Percentiles rank a stretch among this genome's conserved stretches.
Evolutionary conservation across 768 basidiomycete genomes (phyloP).

Genomic region (Leccinum broughii): DNA sequence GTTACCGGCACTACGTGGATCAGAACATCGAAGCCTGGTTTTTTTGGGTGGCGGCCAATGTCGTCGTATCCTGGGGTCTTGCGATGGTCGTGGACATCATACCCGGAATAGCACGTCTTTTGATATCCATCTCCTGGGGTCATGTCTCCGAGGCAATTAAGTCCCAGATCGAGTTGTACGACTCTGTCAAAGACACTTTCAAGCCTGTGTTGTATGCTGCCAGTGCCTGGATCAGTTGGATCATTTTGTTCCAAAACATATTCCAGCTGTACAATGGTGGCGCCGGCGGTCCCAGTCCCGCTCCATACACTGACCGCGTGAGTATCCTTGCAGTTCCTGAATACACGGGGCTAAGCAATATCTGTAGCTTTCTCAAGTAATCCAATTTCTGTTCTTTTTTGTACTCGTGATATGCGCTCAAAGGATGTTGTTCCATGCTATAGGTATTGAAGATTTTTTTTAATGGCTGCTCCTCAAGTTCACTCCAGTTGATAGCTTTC

Average conservation of each 20-base stretch:
- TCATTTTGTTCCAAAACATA: slow-evolving; percentile 69
- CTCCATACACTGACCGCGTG: slow-evolving; percentile 61
- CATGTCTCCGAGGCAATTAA: slow-evolving; percentile 73
- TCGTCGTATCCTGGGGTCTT: slow-evolving; percentile 77
- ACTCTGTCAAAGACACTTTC: slow-evolving; percentile 64
- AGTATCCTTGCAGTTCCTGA: slow-evolving; percentile 13
- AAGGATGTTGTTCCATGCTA: slow-evolving; percentile 67
- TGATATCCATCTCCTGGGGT: slow-evolving; percentile 67
- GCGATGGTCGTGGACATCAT: slow-evolving; percentile 71
- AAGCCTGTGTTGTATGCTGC: slow-evolving; percentile 76
- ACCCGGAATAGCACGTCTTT: slow-evolving; percentile 51
- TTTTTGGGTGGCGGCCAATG: slow-evolving; percentile 79
- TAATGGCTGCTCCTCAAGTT: background rate
- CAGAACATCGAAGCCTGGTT: slow-evolving; percentile 76
- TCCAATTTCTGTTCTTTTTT: slow-evolving; percentile 79
- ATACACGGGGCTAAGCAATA: slow-evolving; percentile 1
- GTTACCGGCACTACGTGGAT: slow-evolving; percentile 57
- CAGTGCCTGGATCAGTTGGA: slow-evolving; percentile 72
- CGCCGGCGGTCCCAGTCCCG: slow-evolving; percentile 45
- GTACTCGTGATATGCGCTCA: slow-evolving; percentile 61
- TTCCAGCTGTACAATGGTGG: slow-evolving; percentile 52
- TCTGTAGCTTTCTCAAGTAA: slow-evolving; percentile 53
- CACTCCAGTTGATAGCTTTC: slow-evolving; percentile 45
- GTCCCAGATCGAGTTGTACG: slow-evolving; percentile 65
- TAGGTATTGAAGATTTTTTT: slow-evolving; percentile 37